Conservation (phyloP, 345 rosid species). For the Citrus mangshanensis region DNA sequence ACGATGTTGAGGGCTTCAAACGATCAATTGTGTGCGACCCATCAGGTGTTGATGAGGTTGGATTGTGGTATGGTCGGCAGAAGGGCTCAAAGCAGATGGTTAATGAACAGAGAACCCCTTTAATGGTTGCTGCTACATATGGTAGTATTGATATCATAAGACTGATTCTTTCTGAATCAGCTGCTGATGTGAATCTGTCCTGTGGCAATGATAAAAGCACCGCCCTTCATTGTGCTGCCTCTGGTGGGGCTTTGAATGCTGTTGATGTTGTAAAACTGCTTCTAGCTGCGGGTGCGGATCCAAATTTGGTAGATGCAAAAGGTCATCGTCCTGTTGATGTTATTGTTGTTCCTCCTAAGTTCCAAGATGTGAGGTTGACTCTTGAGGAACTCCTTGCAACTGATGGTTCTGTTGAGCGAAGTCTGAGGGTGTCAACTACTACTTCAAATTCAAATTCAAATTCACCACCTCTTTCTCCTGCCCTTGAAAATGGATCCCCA, state of each 20-base stretch:
- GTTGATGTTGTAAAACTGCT: conserved; percentile 75
- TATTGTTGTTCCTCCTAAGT: conserved; percentile 78
- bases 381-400: conserved; percentile 70
- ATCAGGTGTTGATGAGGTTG: conserved; percentile 65
- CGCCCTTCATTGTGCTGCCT: conserved; percentile 93
- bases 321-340: conserved; percentile 76
- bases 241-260: conserved; percentile 81
- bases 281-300: conserved; percentile 79
- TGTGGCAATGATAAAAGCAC: conserved; percentile 73
- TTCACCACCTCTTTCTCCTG: conserved; percentile 65
- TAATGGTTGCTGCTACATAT: conserved; percentile 93
- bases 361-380: conserved; percentile 41
- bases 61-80: conserved; percentile 86
- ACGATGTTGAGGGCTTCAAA: conserved; percentile 64
- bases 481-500: conserved; percentile 55
- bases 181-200: conserved; percentile 66
- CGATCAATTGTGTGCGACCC: conserved; percentile 57
- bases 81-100: conserved; percentile 87
- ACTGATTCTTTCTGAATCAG: conserved; percentile 62
- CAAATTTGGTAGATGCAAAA: conserved; percentile 50
- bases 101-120: conserved; percentile 72
- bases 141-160: conserved; percentile 78
- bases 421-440: conserved; percentile 46
- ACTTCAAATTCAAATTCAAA: conserved; percentile 29
- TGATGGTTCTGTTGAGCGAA: conserved; percentile 47